Evolutionary conservation across 352 stramenopile species (phyloP).

Genomic region (Phytophthora europaea): DNA sequence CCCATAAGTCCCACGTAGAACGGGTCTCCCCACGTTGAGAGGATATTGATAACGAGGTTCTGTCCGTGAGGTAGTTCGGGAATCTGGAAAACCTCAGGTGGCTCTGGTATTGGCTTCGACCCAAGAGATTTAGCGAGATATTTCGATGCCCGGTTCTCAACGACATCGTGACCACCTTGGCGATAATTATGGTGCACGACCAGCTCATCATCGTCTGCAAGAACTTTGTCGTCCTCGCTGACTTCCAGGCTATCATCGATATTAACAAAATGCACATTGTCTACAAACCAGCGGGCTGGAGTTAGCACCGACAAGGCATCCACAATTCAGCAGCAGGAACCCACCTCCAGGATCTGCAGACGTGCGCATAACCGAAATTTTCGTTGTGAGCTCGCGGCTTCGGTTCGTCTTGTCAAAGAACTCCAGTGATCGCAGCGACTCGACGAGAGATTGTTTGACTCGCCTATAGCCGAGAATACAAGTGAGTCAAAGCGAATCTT

Average conservation of each 20-base stretch:
- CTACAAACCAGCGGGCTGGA: conserved; percentile 14
- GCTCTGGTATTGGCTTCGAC: conserved; percentile 14
- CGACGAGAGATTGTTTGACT: conserved; percentile 77
- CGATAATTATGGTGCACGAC: conserved; percentile 3
- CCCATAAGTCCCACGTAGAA: conserved; percentile 94
- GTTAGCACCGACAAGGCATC: background rate
- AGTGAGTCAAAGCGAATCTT: background rate
- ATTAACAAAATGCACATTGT: conserved; percentile 84
- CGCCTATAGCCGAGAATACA: conserved; percentile 31
- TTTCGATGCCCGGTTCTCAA: conserved; percentile 25
- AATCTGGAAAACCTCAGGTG: conserved; percentile 68
- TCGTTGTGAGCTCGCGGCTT: conserved; percentile 68
- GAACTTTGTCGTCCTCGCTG: conserved; percentile 4
- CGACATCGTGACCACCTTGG: background rate
- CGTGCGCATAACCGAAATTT: conserved; percentile 68
- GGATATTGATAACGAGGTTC: conserved; percentile 84
- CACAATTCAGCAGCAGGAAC: background rate
- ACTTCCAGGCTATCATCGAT: conserved; percentile 65
- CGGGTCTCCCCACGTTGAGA: conserved; percentile 91
- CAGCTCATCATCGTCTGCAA: conserved; percentile 17
- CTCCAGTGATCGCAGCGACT: conserved; percentile 74
- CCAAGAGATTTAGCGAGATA: conserved; percentile 31
- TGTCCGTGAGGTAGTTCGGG: conserved; percentile 77
- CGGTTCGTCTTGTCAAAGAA: conserved; percentile 84
- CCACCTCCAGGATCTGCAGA: conserved; percentile 69